Percentiles rank a stretch among this genome's conserved stretches.
phyloP scores from a whole-genome alignment of 1,284 basidiomycete genomes.

The Trichosporon inkin region DNA sequence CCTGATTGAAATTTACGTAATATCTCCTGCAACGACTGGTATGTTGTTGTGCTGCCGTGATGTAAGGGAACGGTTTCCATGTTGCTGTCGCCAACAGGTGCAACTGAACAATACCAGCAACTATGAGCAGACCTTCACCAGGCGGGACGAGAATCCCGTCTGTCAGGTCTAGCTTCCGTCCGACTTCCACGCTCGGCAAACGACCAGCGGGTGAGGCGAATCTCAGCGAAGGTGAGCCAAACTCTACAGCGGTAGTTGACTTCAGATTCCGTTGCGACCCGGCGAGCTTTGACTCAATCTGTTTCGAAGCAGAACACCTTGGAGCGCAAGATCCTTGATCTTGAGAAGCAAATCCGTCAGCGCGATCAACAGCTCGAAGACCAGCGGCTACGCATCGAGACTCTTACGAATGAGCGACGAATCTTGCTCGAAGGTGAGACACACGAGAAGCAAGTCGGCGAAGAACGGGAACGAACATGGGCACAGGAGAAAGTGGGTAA shows the following conservation, averaged over 20 bases:
- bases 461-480: conserved; percentile 31
- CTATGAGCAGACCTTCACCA: conserved; percentile 6
- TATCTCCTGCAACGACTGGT: background rate
- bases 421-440: conserved; percentile 30
- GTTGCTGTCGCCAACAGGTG: too few species aligned
- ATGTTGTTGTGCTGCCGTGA: conserved; percentile 1
- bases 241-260: background rate
- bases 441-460: conserved; percentile 24
- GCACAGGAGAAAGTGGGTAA: conserved; percentile 34
- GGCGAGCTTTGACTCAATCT: conserved; percentile 22
- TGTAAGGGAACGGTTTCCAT: too few species aligned
- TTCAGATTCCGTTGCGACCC: conserved; percentile 20
- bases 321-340: conserved; percentile 25
- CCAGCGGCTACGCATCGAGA: conserved; percentile 29
- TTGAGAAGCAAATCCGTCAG: conserved; percentile 23
- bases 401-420: conserved; percentile 29
- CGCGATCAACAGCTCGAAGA: conserved; percentile 28
- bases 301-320: conserved; percentile 22
- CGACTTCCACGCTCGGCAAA: conserved; percentile 21
- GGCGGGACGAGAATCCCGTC: background rate
- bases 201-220: conserved; percentile 28
- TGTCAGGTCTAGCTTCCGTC: conserved; percentile 12
- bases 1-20: background rate
- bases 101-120: background rate
- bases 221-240: conserved; percentile 21